These are phyloP conservation scores for Penicillium simplicissimum DNA, from an alignment of 495 filamentous ascomycete genomes.

Conservation along the genomic window DNA sequence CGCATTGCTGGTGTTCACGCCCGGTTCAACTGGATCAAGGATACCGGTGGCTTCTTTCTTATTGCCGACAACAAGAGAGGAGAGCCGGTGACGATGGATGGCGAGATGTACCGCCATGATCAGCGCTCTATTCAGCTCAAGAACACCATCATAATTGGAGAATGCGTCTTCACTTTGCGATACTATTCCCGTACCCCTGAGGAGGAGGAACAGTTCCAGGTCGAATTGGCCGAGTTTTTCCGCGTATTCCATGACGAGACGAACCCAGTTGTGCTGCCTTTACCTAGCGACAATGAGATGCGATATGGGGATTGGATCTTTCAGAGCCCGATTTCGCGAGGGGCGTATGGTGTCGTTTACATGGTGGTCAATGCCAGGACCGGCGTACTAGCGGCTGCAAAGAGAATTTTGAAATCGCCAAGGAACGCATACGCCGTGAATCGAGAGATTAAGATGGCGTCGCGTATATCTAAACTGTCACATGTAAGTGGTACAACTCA, in stretches of 20 bases:
- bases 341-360: not conserved
- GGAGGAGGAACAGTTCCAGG: not conserved
- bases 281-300: not conserved
- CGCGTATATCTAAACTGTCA: not conserved
- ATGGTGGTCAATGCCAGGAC: not conserved
- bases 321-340: not conserved
- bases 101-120: not conserved
- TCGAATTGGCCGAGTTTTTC: not conserved
- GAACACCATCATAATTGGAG: not conserved
- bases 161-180: not conserved
- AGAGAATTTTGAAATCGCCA: not conserved
- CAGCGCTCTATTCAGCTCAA: not conserved
- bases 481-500: not conserved
- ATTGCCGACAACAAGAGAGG: not conserved
- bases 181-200: not conserved
- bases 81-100: not conserved
- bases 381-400: not conserved
- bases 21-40: not conserved
- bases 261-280: not conserved
- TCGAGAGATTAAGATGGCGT: not conserved
- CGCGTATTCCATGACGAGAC: not conserved
- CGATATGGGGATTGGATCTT: not conserved
- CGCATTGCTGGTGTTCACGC: not conserved
- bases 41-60: not conserved
- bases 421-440: not conserved